These are phyloP conservation scores for Staphylotrichum longicolle DNA, from an alignment of 495 filamentous ascomycete genomes.

Conservation along the genomic window DNA sequence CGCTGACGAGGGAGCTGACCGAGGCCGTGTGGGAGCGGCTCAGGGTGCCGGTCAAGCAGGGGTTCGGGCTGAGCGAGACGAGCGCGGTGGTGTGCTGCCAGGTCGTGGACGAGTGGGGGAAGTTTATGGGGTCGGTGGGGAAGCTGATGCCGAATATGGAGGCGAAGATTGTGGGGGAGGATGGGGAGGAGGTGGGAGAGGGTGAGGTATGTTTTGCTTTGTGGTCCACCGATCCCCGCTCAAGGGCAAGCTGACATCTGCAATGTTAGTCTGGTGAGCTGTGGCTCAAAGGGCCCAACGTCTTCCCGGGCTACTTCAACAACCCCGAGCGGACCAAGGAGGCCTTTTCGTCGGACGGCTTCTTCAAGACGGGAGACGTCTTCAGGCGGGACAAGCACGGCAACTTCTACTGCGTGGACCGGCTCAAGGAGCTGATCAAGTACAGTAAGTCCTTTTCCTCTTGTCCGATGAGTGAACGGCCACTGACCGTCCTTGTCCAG, in stretches of 20 bases:
- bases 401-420: conserved; percentile 65
- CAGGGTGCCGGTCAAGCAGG: conserved; percentile 66
- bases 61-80: conserved; percentile 57
- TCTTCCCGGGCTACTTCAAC: conserved; percentile 78
- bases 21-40: conserved; percentile 73
- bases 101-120: conserved; percentile 74
- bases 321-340: conserved; percentile 61
- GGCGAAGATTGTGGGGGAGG: conserved; percentile 72
- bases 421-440: conserved; percentile 90
- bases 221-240: background rate
- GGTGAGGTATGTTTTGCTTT: conserved; percentile 39
- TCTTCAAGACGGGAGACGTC: conserved; percentile 81
- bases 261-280: conserved; percentile 60
- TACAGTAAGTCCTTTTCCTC: conserved; percentile 49
- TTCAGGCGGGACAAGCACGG: conserved; percentile 57
- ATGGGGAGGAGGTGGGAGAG: conserved; percentile 56
- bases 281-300: conserved; percentile 72
- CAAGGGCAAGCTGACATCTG: background rate
- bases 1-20: conserved; percentile 78
- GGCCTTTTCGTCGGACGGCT: conserved; percentile 68
- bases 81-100: conserved; percentile 55
- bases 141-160: conserved; percentile 76
- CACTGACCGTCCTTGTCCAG: conserved; percentile 22
- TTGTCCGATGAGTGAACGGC: background rate
- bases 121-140: conserved; percentile 76